These are phyloP conservation scores for Oryza glaberrima DNA, from an alignment of 176 grass and related monocot species.

Conservation along the genomic window DNA sequence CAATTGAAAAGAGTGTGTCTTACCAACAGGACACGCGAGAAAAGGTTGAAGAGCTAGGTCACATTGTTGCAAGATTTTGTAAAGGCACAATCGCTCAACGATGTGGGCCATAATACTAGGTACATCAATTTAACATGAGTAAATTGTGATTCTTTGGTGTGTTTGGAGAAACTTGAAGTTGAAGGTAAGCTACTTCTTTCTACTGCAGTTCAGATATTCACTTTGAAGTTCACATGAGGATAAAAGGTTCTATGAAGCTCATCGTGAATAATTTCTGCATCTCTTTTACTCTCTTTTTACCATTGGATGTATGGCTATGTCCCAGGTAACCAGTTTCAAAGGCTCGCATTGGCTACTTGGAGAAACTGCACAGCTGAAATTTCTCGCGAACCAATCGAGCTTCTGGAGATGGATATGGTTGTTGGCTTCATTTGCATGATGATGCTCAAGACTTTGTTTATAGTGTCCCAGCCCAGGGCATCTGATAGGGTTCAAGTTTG, in stretches of 20 bases:
- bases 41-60: neutral
- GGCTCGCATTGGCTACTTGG: neutral
- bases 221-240: neutral
- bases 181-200: neutral
- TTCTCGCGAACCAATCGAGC: neutral
- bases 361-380: neutral
- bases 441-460: neutral
- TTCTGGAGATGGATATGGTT: neutral
- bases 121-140: neutral
- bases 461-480: neutral
- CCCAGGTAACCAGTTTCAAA: too few species aligned
- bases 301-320: too few species aligned
- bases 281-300: neutral
- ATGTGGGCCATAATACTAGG: neutral
- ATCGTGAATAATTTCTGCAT: neutral
- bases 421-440: neutral
- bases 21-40: neutral
- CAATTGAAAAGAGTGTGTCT: neutral
- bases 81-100: neutral
- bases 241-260: neutral
- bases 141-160: neutral
- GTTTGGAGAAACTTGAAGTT: neutral
- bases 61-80: neutral
- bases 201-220: neutral
- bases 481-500: neutral